phyloP scores from a whole-genome alignment of 2,329 filamentous ascomycete species.

The Whalleya microplaca region DNA sequence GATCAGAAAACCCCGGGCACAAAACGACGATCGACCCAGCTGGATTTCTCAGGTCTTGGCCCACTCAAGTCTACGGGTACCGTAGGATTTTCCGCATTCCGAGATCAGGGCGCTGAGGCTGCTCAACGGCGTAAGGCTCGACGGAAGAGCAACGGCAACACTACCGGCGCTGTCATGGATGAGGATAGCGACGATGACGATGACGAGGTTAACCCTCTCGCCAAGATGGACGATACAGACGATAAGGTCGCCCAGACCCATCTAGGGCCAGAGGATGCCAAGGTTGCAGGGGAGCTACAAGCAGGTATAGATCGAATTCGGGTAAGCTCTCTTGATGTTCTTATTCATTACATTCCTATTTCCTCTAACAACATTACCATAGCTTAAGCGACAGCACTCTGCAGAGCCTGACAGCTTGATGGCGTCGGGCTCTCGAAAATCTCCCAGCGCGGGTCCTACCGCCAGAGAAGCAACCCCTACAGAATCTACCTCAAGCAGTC shows the following conservation, averaged over 20 bases:
- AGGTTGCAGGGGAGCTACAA: conserved; percentile 73
- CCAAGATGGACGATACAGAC: conserved; percentile 67
- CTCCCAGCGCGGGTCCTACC: conserved; percentile 48
- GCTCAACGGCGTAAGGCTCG: conserved; percentile 60
- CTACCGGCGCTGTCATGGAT: conserved; percentile 57
- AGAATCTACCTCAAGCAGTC: conserved; percentile 39
- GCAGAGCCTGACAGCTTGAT: conserved; percentile 63
- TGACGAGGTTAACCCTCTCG: conserved; percentile 63
- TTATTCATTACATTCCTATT: neutral
- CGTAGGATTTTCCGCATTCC: conserved; percentile 87
- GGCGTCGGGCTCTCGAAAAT: conserved; percentile 49
- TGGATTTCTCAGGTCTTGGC: conserved; percentile 83
- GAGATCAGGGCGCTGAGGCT: conserved; percentile 66
- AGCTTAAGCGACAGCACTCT: conserved; percentile 84
- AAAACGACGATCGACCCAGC: conserved; percentile 82
- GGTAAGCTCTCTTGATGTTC: conserved; percentile 53
- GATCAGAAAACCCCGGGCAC: conserved; percentile 61
- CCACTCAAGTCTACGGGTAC: conserved; percentile 86
- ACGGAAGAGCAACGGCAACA: conserved; percentile 66
- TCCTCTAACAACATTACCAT: conserved; percentile 30
- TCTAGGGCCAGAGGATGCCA: conserved; percentile 71
- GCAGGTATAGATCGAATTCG: conserved; percentile 83
- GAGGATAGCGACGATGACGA: conserved; percentile 79
- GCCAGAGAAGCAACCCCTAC: conserved; percentile 46
- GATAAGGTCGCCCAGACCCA: conserved; percentile 64